Evolutionary conservation across 164 flowering plant genomes (phyloP).

Genomic region (Liquidambar formosana): DNA sequence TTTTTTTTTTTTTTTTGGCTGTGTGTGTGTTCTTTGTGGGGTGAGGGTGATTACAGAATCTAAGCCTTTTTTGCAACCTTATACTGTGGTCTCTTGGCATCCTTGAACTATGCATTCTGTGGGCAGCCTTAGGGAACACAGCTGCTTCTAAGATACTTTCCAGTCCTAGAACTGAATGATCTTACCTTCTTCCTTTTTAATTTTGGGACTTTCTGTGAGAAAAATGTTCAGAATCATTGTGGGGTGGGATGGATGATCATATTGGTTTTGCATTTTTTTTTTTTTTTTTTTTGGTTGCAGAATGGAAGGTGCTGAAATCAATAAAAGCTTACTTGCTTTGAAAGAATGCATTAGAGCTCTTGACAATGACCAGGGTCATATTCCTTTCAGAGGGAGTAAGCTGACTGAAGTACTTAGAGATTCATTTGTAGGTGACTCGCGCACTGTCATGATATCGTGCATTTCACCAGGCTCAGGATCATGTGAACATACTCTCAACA

Average conservation of each 20-base stretch:
- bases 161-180: neutral
- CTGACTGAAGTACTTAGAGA: slow-evolving; percentile 91
- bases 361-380: slow-evolving; percentile 90
- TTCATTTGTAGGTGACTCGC: slow-evolving; percentile 91
- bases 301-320: slow-evolving; percentile 97
- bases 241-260: too few relatives aligned
- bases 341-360: slow-evolving; percentile 97
- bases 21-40: too few relatives aligned
- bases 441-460: slow-evolving; percentile 96
- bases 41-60: too few relatives aligned
- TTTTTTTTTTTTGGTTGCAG: slow-evolving; percentile 38
- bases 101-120: too few relatives aligned
- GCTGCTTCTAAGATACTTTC: too few relatives aligned
- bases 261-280: too few relatives aligned
- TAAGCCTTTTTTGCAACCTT: too few relatives aligned
- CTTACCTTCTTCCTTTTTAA: neutral
- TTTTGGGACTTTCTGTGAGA: neutral
- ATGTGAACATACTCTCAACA: slow-evolving; percentile 91
- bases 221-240: too few relatives aligned
- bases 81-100: too few relatives aligned
- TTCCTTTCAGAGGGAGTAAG: slow-evolving; percentile 97
- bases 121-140: too few relatives aligned
- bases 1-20: too few relatives aligned
- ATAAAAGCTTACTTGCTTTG: slow-evolving; percentile 85
- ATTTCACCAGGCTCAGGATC: slow-evolving; percentile 92